Conservation (phyloP, 257 asterid genomes). For the Prunella vulgaris region DNA sequence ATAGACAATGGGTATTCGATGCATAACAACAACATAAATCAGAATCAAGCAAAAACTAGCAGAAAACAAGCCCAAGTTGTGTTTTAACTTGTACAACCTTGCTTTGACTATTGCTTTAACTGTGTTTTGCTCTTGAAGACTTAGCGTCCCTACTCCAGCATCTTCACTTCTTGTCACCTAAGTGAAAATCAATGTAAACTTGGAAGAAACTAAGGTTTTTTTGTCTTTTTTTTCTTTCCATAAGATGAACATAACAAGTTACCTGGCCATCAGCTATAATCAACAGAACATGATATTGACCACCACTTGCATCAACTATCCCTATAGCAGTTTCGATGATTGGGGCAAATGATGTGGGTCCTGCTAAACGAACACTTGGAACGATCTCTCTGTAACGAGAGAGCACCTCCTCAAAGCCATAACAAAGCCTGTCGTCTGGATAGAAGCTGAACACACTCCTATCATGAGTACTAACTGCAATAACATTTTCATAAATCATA, state of each 20-base stretch:
- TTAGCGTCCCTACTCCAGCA: slow-evolving; percentile 52
- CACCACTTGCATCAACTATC: slow-evolving; percentile 77
- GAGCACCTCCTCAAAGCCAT: slow-evolving; percentile 83
- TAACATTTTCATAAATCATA: not conserved
- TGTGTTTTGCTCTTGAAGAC: slow-evolving; percentile 76
- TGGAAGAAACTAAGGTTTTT: not conserved
- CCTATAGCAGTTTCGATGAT: slow-evolving; percentile 76
- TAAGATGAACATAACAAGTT: not conserved
- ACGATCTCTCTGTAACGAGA: slow-evolving; percentile 65
- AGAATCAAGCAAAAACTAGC: not conserved
- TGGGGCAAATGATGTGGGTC: slow-evolving; percentile 92
- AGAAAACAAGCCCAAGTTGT: not conserved
- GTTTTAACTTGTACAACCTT: slow-evolving; percentile 37
- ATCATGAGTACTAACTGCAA: slow-evolving; percentile 75
- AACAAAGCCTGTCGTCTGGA: slow-evolving; percentile 48
- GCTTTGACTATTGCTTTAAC: slow-evolving; percentile 79
- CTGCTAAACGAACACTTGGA: slow-evolving; percentile 67
- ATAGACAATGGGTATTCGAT: slow-evolving; percentile 85
- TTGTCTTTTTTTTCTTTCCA: not conserved
- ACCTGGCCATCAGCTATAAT: slow-evolving; percentile 97
- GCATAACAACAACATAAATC: slow-evolving; percentile 7
- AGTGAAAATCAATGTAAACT: too few species aligned
- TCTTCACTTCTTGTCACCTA: slow-evolving; percentile 85
- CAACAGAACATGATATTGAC: slow-evolving; percentile 80
- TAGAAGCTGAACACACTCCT: slow-evolving; percentile 75